Evolutionary conservation across 2,329 filamentous ascomycete genomes (phyloP), one percentile per base, ranked within the genome.

Genomic region (Claviceps humidiphila): DNA sequence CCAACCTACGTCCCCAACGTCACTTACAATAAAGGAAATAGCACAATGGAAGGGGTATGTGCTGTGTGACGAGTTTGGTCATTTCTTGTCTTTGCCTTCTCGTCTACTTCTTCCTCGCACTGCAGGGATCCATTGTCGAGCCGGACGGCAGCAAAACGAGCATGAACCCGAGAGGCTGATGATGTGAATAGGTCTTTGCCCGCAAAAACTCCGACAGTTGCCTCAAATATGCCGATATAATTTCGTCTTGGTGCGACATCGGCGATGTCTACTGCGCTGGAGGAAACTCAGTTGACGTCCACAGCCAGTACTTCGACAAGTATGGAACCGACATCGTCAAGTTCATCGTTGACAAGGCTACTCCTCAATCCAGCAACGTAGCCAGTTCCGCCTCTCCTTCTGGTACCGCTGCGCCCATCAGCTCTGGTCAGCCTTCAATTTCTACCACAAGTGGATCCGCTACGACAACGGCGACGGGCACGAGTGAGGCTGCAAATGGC

Each of bases 201-300:
- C 68, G 70, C 43, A 58, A 62, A n/a, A 59, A 68, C 52, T 57
- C 61, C 44, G 61, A 59, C 39, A 58, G 59, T 14, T 72, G 70
- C 60, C 59, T 68, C 54, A 57, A 61, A 39, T 69, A 69, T 57
- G 58, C 59, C 51, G 55, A 63, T 57, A 64, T 65, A 38, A 58
- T 72, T 45, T 60, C 64, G 45, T 70, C 69, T 3, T 72, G 66
- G 59, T 72, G 70, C 59, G 70, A 72, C 60, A 63, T 56, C 0
- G 69, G 69, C 47, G 72, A 74, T 54, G 53, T 60, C 16, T 72
- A 69, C 60, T 72, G 69, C 58, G 69, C 67, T 57, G 3, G 42
- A 7, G 71, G 70, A 40, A 38, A 56, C 3, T 57, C 61, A 42
- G 52, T 40, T 2, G 51, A 52, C 3, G 63, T 67, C 1, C 70